Conservation (phyloP, 495 filamentous ascomycete genomes). For the Podospora anserina region DNA sequence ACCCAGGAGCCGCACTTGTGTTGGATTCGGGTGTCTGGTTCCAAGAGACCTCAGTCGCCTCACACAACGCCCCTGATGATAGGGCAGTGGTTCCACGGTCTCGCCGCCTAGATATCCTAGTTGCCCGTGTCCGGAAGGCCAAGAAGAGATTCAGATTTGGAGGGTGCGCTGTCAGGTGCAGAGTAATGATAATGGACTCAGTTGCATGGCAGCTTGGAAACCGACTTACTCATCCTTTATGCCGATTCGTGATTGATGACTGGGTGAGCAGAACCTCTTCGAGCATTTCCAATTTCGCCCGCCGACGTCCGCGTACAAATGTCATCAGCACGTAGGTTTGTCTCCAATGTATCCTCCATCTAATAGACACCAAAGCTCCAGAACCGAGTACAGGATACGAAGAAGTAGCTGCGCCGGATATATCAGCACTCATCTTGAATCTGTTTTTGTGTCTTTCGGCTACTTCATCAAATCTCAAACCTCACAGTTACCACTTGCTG, state of each 20-base stretch:
- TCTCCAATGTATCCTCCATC: too few relatives aligned
- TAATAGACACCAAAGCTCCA: too few relatives aligned
- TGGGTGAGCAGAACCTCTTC: neutral
- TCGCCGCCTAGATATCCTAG: neutral
- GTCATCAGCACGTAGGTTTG: too few relatives aligned
- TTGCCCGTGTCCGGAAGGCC: neutral
- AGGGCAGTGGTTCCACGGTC: neutral
- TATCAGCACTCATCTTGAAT: too few relatives aligned
- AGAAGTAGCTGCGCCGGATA: too few relatives aligned
- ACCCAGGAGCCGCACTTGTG: neutral
- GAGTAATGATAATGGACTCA: neutral
- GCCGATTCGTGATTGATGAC: neutral
- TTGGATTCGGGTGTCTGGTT: neutral
- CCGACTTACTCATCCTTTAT: neutral
- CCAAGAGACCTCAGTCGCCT: neutral
- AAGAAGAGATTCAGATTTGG: neutral
- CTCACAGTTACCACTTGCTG: too few relatives aligned
- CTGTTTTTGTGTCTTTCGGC: too few relatives aligned
- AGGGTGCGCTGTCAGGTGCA: neutral
- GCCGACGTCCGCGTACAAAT: neutral
- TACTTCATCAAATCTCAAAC: too few relatives aligned
- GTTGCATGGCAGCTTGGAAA: neutral
- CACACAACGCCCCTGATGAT: neutral
- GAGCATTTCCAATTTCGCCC: neutral
- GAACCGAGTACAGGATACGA: too few relatives aligned